Percentiles rank a stretch among this genome's conserved stretches.
These are phyloP conservation scores for Akanthomyces dipterigenus DNA, from an alignment of 2,329 filamentous ascomycete genomes.

Conservation along the genomic window DNA sequence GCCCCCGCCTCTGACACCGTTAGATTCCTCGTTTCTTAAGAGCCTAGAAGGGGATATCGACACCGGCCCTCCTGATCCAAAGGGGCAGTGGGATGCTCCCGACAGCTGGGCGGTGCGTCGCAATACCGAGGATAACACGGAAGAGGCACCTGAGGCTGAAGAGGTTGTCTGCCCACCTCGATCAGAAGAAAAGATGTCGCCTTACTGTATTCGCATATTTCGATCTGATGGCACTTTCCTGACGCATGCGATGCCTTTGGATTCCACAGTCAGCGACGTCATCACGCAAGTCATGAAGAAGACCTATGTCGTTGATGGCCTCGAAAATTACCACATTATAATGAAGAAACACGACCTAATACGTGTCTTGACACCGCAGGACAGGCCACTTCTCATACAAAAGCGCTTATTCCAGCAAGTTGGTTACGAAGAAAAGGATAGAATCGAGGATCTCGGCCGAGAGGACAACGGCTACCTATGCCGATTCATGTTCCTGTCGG, in stretches of 20 bases:
- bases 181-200: constrained; percentile 65
- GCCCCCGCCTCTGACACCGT: constrained; percentile 63
- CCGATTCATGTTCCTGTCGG: constrained; percentile 89
- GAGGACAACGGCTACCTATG: constrained; percentile 98
- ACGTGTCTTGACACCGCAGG: constrained; percentile 68
- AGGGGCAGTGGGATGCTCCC: constrained; percentile 79
- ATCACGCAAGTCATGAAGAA: constrained; percentile 90
- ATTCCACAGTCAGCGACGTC: constrained; percentile 79
- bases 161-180: constrained; percentile 61
- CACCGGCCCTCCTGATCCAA: constrained; percentile 28
- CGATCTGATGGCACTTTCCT: constrained; percentile 90
- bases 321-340: constrained; percentile 93
- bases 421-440: constrained; percentile 80
- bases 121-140: constrained; percentile 57
- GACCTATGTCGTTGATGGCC: constrained; percentile 80
- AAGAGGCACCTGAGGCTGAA: constrained; percentile 54
- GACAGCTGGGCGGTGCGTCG: constrained; percentile 94
- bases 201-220: constrained; percentile 94
- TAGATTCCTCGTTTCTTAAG: constrained; percentile 49
- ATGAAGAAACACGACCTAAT: constrained; percentile 88
- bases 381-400: constrained; percentile 84
- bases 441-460: constrained; percentile 84
- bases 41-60: constrained; percentile 37
- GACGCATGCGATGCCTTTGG: constrained; percentile 76
- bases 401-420: constrained; percentile 86